A percentile compares a stretch with the other conserved stretches of the same genome.
Conservation (phyloP, 2,329 filamentous ascomycete species). For the Zasmidium cellare region DNA sequence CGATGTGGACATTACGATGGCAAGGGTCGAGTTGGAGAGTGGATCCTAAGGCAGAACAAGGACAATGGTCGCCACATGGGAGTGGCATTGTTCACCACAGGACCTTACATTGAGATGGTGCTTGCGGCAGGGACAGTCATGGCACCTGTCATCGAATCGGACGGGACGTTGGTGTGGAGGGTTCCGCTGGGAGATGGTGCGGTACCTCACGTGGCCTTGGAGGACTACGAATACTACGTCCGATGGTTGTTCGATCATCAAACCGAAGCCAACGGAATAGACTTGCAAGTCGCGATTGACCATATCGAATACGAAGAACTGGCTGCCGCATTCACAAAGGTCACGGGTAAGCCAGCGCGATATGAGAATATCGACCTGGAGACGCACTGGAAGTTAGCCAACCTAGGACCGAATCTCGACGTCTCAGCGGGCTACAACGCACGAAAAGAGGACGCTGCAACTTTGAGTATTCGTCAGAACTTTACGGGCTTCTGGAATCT, state of each 20-base stretch:
- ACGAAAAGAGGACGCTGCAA: conserved; percentile 34
- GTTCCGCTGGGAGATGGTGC: conserved; percentile 29
- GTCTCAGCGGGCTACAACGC: conserved; percentile 37
- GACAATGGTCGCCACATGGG: conserved; percentile 27
- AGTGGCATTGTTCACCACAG: conserved; percentile 33
- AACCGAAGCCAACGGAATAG: conserved; percentile 25
- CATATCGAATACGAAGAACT: conserved; percentile 32
- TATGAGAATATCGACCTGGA: conserved; percentile 30
- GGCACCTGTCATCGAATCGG: conserved; percentile 25
- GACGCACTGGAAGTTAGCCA: conserved; percentile 43
- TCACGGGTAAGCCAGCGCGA: conserved; percentile 34
- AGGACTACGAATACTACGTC: conserved; percentile 31
- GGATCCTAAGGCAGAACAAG: conserved; percentile 26
- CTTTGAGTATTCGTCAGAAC: conserved; percentile 47
- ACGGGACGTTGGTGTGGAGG: conserved; percentile 27
- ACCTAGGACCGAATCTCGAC: conserved; percentile 46
- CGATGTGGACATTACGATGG: conserved; percentile 52
- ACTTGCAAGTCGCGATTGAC: conserved; percentile 31
- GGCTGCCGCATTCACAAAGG: conserved; percentile 32
- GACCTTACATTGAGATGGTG: conserved; percentile 35
- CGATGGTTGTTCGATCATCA: conserved; percentile 33
- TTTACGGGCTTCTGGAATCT: conserved; percentile 55
- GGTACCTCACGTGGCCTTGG: conserved; percentile 28
- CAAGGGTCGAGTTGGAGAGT: conserved; percentile 38
- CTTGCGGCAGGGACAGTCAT: conserved; percentile 22